Conservation (phyloP, 306 rosid species). For the Ormosia emarginata region DNA sequence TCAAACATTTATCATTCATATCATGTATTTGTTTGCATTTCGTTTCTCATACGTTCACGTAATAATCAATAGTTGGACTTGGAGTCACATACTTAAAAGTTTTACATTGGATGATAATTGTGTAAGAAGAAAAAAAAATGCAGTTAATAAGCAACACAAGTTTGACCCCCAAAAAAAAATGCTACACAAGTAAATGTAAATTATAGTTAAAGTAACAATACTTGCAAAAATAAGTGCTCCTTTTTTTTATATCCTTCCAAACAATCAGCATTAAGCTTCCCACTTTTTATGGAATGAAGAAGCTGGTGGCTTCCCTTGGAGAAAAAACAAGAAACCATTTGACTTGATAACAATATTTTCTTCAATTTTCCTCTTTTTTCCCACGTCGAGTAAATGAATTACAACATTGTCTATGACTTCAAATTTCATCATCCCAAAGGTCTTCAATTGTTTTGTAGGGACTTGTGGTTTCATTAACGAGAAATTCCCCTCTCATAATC, state of each 20-base stretch:
- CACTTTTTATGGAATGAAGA: not conserved
- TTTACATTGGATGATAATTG: not conserved
- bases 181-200: not conserved
- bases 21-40: not conserved
- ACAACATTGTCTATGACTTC: slow-evolving; percentile 6
- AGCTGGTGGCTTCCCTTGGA: not conserved
- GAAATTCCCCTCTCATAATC: slow-evolving; percentile 88
- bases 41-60: not conserved
- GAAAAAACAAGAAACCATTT: not conserved
- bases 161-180: too few species aligned
- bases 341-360: not conserved
- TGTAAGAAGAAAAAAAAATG: not conserved
- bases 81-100: not conserved
- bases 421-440: slow-evolving; percentile 84
- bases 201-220: not conserved
- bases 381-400: not conserved
- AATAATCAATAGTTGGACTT: not conserved
- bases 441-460: slow-evolving; percentile 71
- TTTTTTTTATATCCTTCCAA: not conserved
- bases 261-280: not conserved
- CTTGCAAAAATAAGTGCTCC: not conserved
- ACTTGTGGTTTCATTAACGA: slow-evolving; percentile 74
- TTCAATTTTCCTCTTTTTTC: not conserved
- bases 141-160: not conserved
- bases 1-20: not conserved